Conservation (phyloP, 2,329 filamentous ascomycete species). For the Colletotrichum endophyticum region DNA sequence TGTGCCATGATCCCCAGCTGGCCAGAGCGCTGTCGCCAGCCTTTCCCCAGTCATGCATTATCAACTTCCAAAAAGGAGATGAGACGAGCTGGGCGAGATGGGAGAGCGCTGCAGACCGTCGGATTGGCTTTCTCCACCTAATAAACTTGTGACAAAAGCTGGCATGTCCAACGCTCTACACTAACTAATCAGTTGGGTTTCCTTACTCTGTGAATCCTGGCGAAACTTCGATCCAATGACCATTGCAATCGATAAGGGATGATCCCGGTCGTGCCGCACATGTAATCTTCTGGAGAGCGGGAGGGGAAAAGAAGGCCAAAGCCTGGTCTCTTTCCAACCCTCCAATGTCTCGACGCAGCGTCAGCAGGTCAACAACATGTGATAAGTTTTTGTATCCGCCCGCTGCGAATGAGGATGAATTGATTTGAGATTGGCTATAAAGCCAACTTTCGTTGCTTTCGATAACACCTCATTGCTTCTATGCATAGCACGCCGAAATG, state of each 20-base stretch:
- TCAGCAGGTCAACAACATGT: neutral
- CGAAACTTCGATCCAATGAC: conserved; percentile 6
- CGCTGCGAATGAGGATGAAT: neutral
- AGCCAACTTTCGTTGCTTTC: neutral
- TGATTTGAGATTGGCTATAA: neutral
- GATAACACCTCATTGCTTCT: no score
- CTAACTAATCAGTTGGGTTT: neutral
- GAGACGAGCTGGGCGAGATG: conserved; percentile 10
- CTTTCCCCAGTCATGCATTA: neutral
- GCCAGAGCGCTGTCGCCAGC: neutral
- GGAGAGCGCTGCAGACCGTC: neutral
- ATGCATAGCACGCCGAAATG: no score
- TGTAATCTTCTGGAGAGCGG: neutral
- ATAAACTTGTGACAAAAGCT: conserved; percentile 21
- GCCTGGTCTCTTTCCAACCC: neutral
- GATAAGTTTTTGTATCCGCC: neutral
- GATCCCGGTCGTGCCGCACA: neutral
- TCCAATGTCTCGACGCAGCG: neutral
- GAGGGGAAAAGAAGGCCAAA: neutral
- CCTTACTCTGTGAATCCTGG: neutral
- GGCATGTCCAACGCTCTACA: neutral
- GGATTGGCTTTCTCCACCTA: conserved; percentile 18
- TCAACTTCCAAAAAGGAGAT: neutral
- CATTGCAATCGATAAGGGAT: neutral
- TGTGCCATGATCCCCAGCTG: neutral